These are phyloP conservation scores for Annulohypoxylon moriforme DNA, from an alignment of 495 filamentous ascomycete species.

Conservation along the genomic window DNA sequence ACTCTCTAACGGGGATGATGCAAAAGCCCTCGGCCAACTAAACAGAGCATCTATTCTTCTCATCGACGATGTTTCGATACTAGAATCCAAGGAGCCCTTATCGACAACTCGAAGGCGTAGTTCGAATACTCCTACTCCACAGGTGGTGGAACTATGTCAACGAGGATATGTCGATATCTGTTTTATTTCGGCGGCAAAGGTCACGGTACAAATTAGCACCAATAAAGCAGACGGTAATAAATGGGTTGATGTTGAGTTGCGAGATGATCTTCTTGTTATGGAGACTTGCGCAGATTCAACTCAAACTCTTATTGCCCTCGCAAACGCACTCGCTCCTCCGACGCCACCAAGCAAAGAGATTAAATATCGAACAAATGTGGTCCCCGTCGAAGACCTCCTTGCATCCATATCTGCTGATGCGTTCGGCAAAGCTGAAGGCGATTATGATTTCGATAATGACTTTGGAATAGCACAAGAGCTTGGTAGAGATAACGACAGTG, in stretches of 20 bases:
- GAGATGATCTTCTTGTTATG: slow-evolving; percentile 86
- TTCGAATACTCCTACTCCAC: slow-evolving; percentile 63
- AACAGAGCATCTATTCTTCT: slow-evolving; percentile 84
- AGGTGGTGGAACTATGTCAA: slow-evolving; percentile 72
- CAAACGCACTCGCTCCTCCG: slow-evolving; percentile 86
- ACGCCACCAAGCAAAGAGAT: slow-evolving; percentile 79
- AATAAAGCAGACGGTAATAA: slow-evolving; percentile 65
- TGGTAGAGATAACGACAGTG: slow-evolving; percentile 47
- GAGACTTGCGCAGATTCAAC: slow-evolving; percentile 98
- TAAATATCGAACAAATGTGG: slow-evolving; percentile 88
- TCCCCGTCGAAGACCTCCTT: slow-evolving; percentile 87
- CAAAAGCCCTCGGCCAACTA: slow-evolving; percentile 72
- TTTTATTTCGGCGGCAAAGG: slow-evolving; percentile 81
- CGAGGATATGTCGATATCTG: slow-evolving; percentile 86
- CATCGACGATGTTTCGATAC: slow-evolving; percentile 76
- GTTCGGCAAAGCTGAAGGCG: slow-evolving; percentile 68
- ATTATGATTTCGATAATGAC: slow-evolving; percentile 68
- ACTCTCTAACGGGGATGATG: slow-evolving; percentile 69
- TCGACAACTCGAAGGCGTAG: slow-evolving; percentile 56
- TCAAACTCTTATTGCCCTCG: slow-evolving; percentile 83
- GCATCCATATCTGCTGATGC: slow-evolving; percentile 89
- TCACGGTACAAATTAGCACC: slow-evolving; percentile 65
- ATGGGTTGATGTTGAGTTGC: slow-evolving; percentile 81
- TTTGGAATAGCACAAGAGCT: slow-evolving; percentile 58
- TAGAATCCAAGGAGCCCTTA: slow-evolving; percentile 60